These are phyloP conservation scores for Bruguiera gymnorhiza DNA, from an alignment of 345 rosid species.

Conservation along the genomic window DNA sequence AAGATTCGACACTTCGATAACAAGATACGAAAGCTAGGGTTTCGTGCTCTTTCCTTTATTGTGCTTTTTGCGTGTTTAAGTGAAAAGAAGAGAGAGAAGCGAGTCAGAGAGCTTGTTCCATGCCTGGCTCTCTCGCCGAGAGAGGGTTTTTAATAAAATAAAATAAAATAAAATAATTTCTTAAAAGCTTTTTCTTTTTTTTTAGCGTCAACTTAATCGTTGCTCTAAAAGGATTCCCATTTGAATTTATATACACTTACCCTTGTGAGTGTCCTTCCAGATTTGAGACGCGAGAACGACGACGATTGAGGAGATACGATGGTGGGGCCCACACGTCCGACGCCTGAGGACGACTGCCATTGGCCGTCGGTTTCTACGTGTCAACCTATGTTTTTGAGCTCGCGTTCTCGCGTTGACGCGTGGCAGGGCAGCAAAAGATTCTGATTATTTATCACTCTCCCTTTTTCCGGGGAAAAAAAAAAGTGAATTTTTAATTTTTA, in stretches of 20 bases:
- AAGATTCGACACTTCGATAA: constrained; percentile 29
- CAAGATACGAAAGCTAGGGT: constrained; percentile 44
- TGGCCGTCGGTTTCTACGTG: constrained; percentile 8
- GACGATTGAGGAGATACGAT: background rate
- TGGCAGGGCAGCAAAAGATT: background rate
- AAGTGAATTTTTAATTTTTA: no score
- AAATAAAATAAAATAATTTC: background rate
- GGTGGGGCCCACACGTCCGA: background rate
- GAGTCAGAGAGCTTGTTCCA: constrained; percentile 32
- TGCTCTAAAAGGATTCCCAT: background rate
- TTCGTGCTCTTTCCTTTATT: constrained; percentile 11
- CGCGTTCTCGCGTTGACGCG: background rate
- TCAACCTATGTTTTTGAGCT: background rate
- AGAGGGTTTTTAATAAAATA: background rate
- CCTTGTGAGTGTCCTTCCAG: constrained; percentile 15
- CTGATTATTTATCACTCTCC: no score
- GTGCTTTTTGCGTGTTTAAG: constrained; percentile 3
- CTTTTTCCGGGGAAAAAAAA: no score
- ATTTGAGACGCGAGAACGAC: constrained; percentile 23
- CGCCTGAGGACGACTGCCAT: constrained; percentile 1
- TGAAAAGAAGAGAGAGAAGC: constrained; percentile 5
- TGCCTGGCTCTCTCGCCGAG: constrained; percentile 26
- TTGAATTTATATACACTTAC: background rate
- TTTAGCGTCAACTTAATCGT: constrained; percentile 1
- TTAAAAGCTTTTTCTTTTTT: background rate